Evolutionary conservation across 169 alveolate genomes (phyloP).

Genomic region (Eimeria praecox): DNA sequence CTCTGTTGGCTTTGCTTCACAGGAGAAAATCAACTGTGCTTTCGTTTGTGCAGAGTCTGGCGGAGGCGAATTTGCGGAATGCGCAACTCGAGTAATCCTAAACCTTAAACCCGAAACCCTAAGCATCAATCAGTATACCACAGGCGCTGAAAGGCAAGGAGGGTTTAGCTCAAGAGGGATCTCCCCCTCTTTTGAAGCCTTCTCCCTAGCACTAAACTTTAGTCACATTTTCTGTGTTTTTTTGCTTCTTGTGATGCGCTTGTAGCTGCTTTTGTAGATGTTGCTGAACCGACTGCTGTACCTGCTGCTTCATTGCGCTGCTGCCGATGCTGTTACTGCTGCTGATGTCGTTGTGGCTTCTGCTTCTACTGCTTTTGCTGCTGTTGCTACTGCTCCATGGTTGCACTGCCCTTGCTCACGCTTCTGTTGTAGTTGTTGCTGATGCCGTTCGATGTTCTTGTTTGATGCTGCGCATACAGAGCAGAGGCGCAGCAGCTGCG

Average conservation of each 20-base stretch:
- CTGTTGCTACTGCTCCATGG: neutral
- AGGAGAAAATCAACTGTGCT: neutral
- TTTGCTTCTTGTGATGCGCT: neutral
- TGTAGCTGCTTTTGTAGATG: neutral
- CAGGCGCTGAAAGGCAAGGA: neutral
- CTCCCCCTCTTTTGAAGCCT: too few species aligned
- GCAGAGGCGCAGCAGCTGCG: conserved; percentile 47
- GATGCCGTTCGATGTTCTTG: neutral
- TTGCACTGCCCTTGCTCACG: neutral
- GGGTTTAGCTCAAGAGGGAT: neutral
- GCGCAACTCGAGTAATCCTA: conserved; percentile 32
- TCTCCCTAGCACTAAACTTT: too few species aligned
- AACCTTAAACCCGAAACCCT: neutral
- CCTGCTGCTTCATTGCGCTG: too few species aligned
- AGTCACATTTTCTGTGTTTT: neutral
- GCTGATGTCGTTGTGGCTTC: neutral
- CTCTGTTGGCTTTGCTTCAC: neutral
- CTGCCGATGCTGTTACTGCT: neutral
- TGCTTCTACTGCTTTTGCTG: neutral
- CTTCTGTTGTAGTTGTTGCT: neutral
- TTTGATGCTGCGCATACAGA: conserved; percentile 1
- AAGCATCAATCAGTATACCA: neutral
- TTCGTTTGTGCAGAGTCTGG: conserved; percentile 8
- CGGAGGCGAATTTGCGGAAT: conserved; percentile 21
- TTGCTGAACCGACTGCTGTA: too few species aligned